Conservation (phyloP, 148 eudicot species). For the Rhododendron mucronatum region DNA sequence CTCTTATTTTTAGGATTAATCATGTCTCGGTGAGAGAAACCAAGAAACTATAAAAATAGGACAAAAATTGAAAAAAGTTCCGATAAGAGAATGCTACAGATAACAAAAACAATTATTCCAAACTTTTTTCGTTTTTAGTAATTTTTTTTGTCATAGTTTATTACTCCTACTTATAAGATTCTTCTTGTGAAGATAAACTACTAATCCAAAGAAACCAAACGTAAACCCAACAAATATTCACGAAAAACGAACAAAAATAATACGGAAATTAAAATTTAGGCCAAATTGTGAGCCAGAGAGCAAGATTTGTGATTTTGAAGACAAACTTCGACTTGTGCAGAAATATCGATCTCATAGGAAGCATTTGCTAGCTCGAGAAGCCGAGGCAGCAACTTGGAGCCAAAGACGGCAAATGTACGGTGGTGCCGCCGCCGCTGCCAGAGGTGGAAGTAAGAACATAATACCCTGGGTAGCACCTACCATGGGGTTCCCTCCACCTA, state of each 20-base stretch:
- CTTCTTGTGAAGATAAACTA: too few species aligned
- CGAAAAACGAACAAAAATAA: too few species aligned
- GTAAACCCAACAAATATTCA: not conserved
- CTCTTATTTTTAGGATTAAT: too few species aligned
- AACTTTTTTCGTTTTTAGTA: too few species aligned
- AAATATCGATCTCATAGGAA: slow-evolving; percentile 89
- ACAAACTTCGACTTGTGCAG: slow-evolving; percentile 29
- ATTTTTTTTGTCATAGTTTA: too few species aligned
- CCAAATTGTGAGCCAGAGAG: not conserved
- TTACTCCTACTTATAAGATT: not conserved
- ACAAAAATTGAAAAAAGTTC: too few species aligned
- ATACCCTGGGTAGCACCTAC: slow-evolving; percentile 53
- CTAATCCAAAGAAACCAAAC: too few species aligned
- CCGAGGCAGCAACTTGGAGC: slow-evolving; percentile 88
- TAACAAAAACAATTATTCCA: too few species aligned
- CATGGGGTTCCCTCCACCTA: slow-evolving; percentile 67
- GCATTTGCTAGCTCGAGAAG: slow-evolving; percentile 85
- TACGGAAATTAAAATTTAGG: not conserved
- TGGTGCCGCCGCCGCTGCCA: slow-evolving; percentile 9
- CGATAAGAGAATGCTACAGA: too few species aligned
- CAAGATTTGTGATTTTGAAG: not conserved
- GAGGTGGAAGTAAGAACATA: slow-evolving; percentile 34
- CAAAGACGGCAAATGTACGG: slow-evolving; percentile 76
- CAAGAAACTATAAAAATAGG: not conserved
- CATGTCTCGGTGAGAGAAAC: not conserved